Base-by-base conservation (phyloP, 345 rosid species). In the Eucalyptus marginata region DNA sequence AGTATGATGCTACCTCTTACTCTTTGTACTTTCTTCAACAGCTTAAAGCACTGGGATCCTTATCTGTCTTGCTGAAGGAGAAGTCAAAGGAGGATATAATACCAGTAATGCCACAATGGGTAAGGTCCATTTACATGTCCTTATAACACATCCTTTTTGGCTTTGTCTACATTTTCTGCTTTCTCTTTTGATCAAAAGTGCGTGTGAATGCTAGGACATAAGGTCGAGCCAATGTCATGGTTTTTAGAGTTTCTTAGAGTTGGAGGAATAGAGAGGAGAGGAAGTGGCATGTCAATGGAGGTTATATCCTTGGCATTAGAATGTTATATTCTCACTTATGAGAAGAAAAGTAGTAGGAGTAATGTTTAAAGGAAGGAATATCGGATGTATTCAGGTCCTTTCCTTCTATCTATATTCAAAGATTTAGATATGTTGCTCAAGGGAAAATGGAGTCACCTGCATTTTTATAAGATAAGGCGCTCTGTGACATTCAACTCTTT, bases 71-170 rank as follows among this genome's bases (percentile, higher is more conserved):
- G 88, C 88, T 97, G 89, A 96, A 96, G 94, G 93, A 94, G 86
- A 97, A 94, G 95, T 88, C 97, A 86, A 95, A 92, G 88, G 97
- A 95, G 93, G 98, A 95, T 56, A 40, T 96, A 87, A 89, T 93
- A 88, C 94, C 91, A 3, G 89, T 94, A 83, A 94, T 97, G 90
- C 98, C 99, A 44, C 99, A 97, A 92, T 97, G 99, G 99, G 99
- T 97, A 93, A 88, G 83, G 86, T 52, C 46, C 71, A 36, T 86
- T 49, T 59, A 49, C 49, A 52, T 86, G 62, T 50, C 24, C 27
- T 54, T 86, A 6, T 3, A 76, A 36, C 15, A 3, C 14, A 76
- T 76, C 40, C 54, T 86, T 49, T 86, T 50, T 40, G 22, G 31
- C 58, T 31, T 50, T 51, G 15, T 86, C 50, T 46, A 14, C 31